A percentile compares a stretch with the other conserved stretches of the same genome.
These are phyloP conservation scores for Ceraceosorus guamensis DNA, from an alignment of 1,284 basidiomycete species.

Conservation along the genomic window DNA sequence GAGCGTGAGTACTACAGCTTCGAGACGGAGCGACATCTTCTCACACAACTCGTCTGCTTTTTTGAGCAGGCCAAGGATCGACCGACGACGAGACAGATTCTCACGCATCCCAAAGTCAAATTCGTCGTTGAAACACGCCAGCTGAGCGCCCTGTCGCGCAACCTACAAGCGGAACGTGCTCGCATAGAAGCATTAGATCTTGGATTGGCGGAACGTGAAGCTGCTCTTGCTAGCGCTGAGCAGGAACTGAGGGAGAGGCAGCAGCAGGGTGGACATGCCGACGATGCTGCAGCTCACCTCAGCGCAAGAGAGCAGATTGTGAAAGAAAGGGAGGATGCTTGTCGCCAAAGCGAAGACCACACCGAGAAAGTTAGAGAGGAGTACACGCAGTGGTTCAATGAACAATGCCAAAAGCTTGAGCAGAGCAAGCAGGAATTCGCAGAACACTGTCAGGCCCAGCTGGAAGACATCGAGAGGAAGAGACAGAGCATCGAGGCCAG, in stretches of 20 bases:
- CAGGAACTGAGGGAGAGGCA: too few species aligned
- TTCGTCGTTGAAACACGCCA: conserved; percentile 51
- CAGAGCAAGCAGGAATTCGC: too few species aligned
- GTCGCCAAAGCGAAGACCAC: background rate
- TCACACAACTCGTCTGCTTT: too few species aligned
- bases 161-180: conserved; percentile 1
- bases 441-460: too few species aligned
- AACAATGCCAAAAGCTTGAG: too few species aligned
- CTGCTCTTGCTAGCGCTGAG: too few species aligned
- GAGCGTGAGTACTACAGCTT: background rate
- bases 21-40: too few species aligned
- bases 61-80: conserved; percentile 60
- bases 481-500: too few species aligned
- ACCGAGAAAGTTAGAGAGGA: background rate
- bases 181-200: background rate
- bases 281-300: too few species aligned
- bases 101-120: conserved; percentile 68
- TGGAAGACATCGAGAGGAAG: too few species aligned
- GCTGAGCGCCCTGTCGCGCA: conserved; percentile 4
- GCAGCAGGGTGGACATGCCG: too few species aligned
- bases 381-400: background rate
- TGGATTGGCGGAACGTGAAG: too few species aligned
- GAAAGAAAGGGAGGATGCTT: background rate
- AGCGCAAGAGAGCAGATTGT: conserved; percentile 35
- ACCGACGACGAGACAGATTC: conserved; percentile 68